These are phyloP conservation scores for Sporothrix brasiliensis DNA, from an alignment of 2,329 filamentous ascomycete genomes.

Conservation along the genomic window DNA sequence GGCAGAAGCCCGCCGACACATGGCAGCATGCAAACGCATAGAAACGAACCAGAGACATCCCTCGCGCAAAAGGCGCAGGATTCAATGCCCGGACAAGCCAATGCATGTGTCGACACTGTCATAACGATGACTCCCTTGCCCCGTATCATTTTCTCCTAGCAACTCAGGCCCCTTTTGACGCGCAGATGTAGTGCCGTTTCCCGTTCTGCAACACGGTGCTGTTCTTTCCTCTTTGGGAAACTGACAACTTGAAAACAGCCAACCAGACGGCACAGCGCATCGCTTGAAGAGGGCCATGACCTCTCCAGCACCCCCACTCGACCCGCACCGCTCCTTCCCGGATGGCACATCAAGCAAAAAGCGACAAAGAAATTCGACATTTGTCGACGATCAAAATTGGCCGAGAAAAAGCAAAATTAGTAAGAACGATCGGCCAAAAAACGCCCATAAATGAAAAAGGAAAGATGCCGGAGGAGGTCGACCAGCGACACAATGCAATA, in stretches of 20 bases:
- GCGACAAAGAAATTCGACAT: neutral
- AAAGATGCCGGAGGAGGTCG: neutral
- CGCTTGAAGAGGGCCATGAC: too few relatives aligned
- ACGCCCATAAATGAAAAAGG: constrained; percentile 1
- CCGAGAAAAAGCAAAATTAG: neutral
- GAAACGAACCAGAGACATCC: neutral
- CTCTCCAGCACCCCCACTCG: constrained; percentile 7
- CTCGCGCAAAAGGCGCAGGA: neutral
- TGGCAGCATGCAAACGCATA: neutral
- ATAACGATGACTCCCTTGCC: too few relatives aligned
- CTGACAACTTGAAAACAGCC: neutral
- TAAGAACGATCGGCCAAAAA: constrained; percentile 18
- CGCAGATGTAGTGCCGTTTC: constrained; percentile 13
- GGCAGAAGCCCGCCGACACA: constrained; percentile 1
- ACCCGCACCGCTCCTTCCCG: constrained; percentile 28
- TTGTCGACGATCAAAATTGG: neutral
- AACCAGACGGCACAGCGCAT: neutral
- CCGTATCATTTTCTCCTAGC: neutral
- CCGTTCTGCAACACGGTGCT: constrained; percentile 16
- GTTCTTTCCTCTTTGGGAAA: constrained; percentile 18
- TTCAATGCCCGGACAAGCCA: constrained; percentile 3
- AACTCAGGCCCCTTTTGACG: neutral
- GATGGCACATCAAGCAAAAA: neutral
- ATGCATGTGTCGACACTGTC: constrained; percentile 14
- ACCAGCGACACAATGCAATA: too few relatives aligned